Evolutionary conservation across 768 basidiomycete genomes (phyloP).

Genomic region (Termitomyces sp.): DNA sequence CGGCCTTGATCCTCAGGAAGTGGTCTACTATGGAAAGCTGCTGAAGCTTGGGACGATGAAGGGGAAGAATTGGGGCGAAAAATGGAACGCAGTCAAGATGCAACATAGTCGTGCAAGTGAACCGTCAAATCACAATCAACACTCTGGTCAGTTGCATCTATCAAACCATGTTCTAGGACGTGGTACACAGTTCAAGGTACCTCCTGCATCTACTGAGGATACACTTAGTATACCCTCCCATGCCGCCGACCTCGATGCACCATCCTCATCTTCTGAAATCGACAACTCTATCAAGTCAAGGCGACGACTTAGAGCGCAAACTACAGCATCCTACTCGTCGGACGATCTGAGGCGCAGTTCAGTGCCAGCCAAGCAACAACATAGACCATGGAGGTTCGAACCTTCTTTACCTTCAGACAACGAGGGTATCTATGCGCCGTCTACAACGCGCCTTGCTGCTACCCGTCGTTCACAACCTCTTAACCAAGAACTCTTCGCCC

Average conservation of each 20-base stretch:
- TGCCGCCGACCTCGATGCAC: slow-evolving; percentile 3
- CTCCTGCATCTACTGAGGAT: slow-evolving; percentile 6
- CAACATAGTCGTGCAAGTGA: slow-evolving; percentile 35
- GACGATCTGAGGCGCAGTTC: slow-evolving; percentile 6
- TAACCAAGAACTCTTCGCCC: slow-evolving; percentile 13
- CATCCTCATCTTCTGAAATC: background rate
- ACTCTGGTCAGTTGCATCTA: background rate
- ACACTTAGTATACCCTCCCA: slow-evolving; percentile 12
- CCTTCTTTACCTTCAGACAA: slow-evolving; percentile 22
- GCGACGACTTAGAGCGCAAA: background rate
- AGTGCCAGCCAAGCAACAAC: background rate
- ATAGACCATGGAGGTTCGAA: background rate
- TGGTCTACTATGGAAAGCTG: slow-evolving; percentile 75
- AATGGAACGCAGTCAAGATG: slow-evolving; percentile 69
- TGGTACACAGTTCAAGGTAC: background rate
- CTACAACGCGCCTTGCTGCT: slow-evolving; percentile 39
- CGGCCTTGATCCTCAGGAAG: slow-evolving; percentile 75
- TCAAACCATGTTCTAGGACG: slow-evolving; percentile 1
- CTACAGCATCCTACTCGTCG: slow-evolving; percentile 3
- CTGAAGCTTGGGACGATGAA: slow-evolving; percentile 79
- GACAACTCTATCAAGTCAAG: background rate
- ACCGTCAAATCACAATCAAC: background rate
- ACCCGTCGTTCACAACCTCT: slow-evolving; percentile 18
- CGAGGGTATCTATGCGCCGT: slow-evolving; percentile 22
- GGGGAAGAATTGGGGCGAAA: slow-evolving; percentile 75